Percentiles rank a stretch among this genome's conserved stretches.
Conservation (phyloP, 768 basidiomycete species). For the Infundibulicybe gibba region DNA sequence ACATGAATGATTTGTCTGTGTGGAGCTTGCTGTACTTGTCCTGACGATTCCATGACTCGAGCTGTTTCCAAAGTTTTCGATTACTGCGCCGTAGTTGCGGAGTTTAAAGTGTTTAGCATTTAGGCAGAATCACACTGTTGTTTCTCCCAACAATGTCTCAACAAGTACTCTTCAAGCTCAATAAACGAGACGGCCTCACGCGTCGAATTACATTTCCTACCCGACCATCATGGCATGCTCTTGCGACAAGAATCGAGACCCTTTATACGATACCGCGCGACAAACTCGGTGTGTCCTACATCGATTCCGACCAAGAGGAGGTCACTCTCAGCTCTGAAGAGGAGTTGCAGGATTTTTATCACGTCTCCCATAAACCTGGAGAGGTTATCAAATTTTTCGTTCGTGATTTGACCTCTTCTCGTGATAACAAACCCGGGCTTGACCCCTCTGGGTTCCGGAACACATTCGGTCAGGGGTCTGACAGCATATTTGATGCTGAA, state of each 20-base stretch:
- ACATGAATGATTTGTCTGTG: not conserved
- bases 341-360: slow-evolving; percentile 74
- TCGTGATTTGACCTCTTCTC: slow-evolving; percentile 48
- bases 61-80: not conserved
- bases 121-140: not conserved
- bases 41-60: too few relatives aligned
- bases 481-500: slow-evolving; percentile 48
- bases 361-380: slow-evolving; percentile 22
- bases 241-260: slow-evolving; percentile 50
- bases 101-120: slow-evolving; percentile 9
- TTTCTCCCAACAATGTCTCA: slow-evolving; percentile 35
- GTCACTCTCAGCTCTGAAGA: slow-evolving; percentile 75
- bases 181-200: slow-evolving; percentile 49
- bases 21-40: too few relatives aligned
- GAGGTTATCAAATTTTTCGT: slow-evolving; percentile 57
- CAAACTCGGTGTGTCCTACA: slow-evolving; percentile 64
- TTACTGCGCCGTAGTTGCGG: slow-evolving; percentile 7
- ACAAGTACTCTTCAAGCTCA: slow-evolving; percentile 60
- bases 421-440: slow-evolving; percentile 1
- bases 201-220: slow-evolving; percentile 54
- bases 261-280: slow-evolving; percentile 52
- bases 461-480: slow-evolving; percentile 50
- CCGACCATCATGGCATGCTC: slow-evolving; percentile 51
- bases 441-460: slow-evolving; percentile 36
- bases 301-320: slow-evolving; percentile 71